Conservation (phyloP, 2,329 filamentous ascomycete species). For the Ascochyta clinopodiicola region DNA sequence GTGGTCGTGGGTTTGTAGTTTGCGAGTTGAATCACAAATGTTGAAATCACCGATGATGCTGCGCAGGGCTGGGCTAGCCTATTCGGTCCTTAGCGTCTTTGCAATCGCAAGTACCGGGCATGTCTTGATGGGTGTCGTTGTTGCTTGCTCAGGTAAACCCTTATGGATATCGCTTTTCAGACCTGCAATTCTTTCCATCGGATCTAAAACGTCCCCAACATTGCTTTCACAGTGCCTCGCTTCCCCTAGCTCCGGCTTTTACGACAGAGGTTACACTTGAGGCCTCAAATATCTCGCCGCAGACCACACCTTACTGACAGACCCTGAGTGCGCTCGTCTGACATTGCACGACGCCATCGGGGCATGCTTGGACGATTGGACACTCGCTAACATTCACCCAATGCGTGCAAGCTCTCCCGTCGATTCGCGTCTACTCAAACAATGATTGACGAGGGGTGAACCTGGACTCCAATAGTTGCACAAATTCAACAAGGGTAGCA, state of each 20-base stretch:
- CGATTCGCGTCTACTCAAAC: neutral
- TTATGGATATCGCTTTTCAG: too few relatives aligned
- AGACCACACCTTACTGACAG: neutral
- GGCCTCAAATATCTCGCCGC: neutral
- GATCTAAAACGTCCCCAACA: too few relatives aligned
- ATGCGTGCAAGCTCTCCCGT: slow-evolving; percentile 20
- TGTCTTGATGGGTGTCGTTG: too few relatives aligned
- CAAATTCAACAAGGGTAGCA: neutral
- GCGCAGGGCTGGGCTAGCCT: slow-evolving; percentile 10
- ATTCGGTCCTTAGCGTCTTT: neutral
- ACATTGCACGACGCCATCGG: neutral
- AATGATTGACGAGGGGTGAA: neutral
- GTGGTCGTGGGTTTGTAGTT: neutral
- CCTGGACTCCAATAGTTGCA: neutral
- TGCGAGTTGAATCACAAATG: neutral
- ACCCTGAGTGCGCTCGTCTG: neutral
- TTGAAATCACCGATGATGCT: slow-evolving; percentile 11
- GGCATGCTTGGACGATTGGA: neutral
- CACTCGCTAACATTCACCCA: slow-evolving; percentile 18
- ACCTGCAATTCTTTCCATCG: too few relatives aligned
- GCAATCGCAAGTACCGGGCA: too few relatives aligned
- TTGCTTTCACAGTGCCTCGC: neutral
- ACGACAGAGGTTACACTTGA: neutral
- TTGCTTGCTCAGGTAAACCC: too few relatives aligned
- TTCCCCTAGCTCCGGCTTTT: neutral